Percentiles rank a stretch among this genome's conserved stretches.
Conservation (phyloP, 495 filamentous ascomycete species). For the Acidiella bohemica region DNA sequence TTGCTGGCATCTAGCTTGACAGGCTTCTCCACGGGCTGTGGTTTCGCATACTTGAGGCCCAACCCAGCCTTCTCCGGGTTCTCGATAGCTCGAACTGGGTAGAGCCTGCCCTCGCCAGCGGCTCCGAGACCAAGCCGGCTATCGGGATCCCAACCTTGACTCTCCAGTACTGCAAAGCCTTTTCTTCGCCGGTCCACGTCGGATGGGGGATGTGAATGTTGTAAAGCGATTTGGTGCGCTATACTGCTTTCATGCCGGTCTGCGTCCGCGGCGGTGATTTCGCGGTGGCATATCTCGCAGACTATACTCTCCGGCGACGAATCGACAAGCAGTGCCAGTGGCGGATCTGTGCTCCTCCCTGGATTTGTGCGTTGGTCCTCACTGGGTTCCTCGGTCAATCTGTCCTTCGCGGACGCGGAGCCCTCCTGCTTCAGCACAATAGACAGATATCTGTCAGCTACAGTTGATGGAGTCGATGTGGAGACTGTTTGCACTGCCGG, state of each 20-base stretch:
- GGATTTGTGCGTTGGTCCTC: neutral
- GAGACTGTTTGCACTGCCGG: constrained; percentile 17
- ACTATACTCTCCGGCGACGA: too few relatives aligned
- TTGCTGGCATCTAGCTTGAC: constrained; percentile 57
- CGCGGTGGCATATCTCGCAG: constrained; percentile 49
- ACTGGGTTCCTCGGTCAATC: neutral
- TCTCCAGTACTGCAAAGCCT: constrained; percentile 60
- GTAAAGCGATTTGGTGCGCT: constrained; percentile 67
- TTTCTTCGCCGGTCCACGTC: constrained; percentile 63
- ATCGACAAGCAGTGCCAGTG: too few relatives aligned
- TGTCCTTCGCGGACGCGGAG: constrained; percentile 8
- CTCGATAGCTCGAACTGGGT: constrained; percentile 56
- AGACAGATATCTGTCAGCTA: constrained; percentile 56
- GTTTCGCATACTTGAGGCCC: constrained; percentile 35
- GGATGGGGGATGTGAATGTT: constrained; percentile 75
- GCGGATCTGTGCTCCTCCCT: neutral
- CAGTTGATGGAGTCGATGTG: constrained; percentile 27
- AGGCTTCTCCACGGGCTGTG: constrained; percentile 28
- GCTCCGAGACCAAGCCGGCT: constrained; percentile 57
- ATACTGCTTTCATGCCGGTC: constrained; percentile 55
- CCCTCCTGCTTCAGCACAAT: constrained; percentile 48
- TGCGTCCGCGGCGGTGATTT: constrained; percentile 28
- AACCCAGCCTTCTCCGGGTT: constrained; percentile 68
- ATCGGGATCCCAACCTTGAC: constrained; percentile 84
- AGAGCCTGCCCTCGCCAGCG: constrained; percentile 55